A percentile compares a stretch with the other conserved stretches of the same genome.
These are phyloP conservation scores for Rauvolfia tetraphylla DNA, from an alignment of 257 asterid genomes.

Conservation along the genomic window DNA sequence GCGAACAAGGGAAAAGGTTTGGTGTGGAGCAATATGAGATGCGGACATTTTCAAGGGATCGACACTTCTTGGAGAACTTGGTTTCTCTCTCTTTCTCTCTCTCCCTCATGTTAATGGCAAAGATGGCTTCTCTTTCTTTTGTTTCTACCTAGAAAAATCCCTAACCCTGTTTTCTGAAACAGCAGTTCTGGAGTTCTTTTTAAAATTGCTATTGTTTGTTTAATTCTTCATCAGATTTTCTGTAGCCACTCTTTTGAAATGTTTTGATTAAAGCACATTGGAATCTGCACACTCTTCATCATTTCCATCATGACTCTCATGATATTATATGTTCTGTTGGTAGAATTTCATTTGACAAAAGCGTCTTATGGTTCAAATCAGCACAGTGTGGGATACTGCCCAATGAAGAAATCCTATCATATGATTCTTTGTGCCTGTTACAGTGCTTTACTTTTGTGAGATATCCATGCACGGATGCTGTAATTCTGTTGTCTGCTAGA, in stretches of 20 bases:
- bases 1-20: constrained; percentile 93
- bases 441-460: not conserved
- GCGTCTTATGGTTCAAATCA: not conserved
- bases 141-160: not conserved
- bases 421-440: not conserved
- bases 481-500: not conserved
- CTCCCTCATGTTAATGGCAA: not conserved
- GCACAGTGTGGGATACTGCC: not conserved
- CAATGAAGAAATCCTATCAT: not conserved
- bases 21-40: constrained; percentile 99
- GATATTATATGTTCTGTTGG: not conserved
- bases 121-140: not conserved
- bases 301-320: not conserved
- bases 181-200: not conserved
- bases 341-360: not conserved
- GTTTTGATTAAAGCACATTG: not conserved
- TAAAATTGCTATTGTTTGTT: not conserved
- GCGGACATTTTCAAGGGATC: constrained; percentile 84
- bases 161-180: not conserved
- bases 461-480: not conserved
- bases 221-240: not conserved
- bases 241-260: not conserved
- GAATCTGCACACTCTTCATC: not conserved
- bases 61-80: constrained; percentile 72
- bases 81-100: constrained; percentile 37